A percentile compares a stretch with the other conserved stretches of the same genome.
These are phyloP conservation scores for Mucor velutinosus DNA, from an alignment of 371 early-diverging fungal species.

Conservation along the genomic window DNA sequence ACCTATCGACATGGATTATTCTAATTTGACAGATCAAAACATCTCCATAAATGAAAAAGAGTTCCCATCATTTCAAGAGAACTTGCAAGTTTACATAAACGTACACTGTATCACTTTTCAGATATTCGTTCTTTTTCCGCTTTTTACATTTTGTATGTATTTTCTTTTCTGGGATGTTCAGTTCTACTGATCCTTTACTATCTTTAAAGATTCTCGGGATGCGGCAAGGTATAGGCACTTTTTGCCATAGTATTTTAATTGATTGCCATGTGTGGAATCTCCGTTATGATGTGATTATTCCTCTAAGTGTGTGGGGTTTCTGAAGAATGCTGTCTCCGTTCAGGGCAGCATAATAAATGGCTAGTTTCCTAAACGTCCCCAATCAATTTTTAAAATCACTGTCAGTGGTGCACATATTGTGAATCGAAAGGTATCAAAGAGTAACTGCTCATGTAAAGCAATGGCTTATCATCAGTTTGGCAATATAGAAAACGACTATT, in stretches of 20 bases:
- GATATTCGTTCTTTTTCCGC: background rate
- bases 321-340: background rate
- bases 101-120: background rate
- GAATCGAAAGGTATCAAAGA: no score
- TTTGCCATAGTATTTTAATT: background rate
- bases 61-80: background rate
- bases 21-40: background rate
- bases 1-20: background rate
- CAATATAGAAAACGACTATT: no score
- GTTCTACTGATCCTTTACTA: background rate
- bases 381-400: no score
- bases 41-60: background rate
- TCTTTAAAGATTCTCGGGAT: background rate
- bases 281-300: background rate
- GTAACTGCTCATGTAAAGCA: no score
- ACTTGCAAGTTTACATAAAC: background rate
- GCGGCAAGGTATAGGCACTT: background rate
- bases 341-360: background rate
- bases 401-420: no score
- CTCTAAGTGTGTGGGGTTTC: background rate
- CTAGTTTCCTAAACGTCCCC: background rate
- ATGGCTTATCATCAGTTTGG: no score
- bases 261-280: background rate
- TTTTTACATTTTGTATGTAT: background rate
- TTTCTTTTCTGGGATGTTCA: background rate